Percentiles rank a stretch among this genome's conserved stretches.
Evolutionary conservation across 139 green algal genomes (phyloP).

Genomic region (Auxenochlorella protothecoides): DNA sequence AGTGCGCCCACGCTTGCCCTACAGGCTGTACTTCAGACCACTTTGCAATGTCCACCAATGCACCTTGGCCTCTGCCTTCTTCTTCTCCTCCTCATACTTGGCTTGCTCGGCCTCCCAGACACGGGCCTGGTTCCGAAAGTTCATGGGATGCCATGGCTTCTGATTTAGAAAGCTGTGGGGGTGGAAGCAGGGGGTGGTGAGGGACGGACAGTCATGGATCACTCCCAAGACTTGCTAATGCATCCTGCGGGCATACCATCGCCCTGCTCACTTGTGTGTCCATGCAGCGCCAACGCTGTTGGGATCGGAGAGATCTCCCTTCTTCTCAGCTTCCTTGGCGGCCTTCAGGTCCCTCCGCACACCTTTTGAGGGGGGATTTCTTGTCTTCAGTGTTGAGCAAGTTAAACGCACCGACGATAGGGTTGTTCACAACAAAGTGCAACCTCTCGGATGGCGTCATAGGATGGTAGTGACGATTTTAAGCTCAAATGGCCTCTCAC

Average conservation of each 20-base stretch:
- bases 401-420: no score
- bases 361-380: conserved; percentile 3
- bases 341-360: conserved; percentile 32
- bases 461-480: not conserved
- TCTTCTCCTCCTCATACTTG: conserved; percentile 33
- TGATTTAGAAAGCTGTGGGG: conserved; percentile 69
- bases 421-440: not conserved
- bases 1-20: not conserved
- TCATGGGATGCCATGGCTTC: conserved; percentile 78
- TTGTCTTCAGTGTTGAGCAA: no score
- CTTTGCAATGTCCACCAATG: not conserved
- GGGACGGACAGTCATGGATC: not conserved
- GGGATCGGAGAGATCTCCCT: conserved; percentile 21
- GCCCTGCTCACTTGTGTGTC: conserved; percentile 42
- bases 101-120: conserved; percentile 68
- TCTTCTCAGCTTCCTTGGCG: conserved; percentile 22
- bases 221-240: not conserved
- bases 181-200: conserved; percentile 14
- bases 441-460: not conserved
- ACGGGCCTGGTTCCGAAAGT: conserved; percentile 61
- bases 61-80: conserved; percentile 18
- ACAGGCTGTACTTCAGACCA: not conserved
- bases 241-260: not conserved
- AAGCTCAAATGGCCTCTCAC: not conserved
- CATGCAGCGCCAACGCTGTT: conserved; percentile 36